A percentile compares a stretch with the other conserved stretches of the same genome.
Conservation (phyloP, 2,329 filamentous ascomycete species). For the Botryotinia convoluta region DNA sequence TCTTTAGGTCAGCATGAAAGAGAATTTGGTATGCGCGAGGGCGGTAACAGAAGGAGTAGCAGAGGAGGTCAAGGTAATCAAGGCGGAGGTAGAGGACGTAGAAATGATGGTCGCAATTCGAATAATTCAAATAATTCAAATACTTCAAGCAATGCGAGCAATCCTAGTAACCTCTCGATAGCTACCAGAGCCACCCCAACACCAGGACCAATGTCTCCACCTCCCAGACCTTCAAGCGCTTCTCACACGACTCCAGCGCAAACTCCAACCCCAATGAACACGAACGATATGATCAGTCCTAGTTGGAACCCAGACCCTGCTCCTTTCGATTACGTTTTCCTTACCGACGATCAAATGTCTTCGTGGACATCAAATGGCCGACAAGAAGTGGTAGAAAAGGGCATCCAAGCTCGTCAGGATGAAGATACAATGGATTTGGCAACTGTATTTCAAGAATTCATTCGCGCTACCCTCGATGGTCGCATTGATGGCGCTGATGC, state of each 20-base stretch:
- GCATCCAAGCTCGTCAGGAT: constrained; percentile 60
- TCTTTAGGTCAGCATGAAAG: constrained; percentile 57
- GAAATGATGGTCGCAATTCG: constrained; percentile 34
- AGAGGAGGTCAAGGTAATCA: constrained; percentile 44
- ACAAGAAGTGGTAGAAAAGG: constrained; percentile 63
- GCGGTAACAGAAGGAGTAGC: constrained; percentile 46
- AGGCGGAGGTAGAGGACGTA: constrained; percentile 33
- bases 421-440: constrained; percentile 68
- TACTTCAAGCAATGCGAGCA: constrained; percentile 32
- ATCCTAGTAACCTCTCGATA: constrained; percentile 33
- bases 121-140: constrained; percentile 15
- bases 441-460: constrained; percentile 79
- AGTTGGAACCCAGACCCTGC: constrained; percentile 34
- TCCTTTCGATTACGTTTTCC: constrained; percentile 67
- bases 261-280: constrained; percentile 28
- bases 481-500: constrained; percentile 66
- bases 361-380: constrained; percentile 68
- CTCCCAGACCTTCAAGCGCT: constrained; percentile 34
- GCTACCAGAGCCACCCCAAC: constrained; percentile 35
- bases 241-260: constrained; percentile 31
- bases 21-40: constrained; percentile 48
- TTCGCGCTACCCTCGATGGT: constrained; percentile 69
- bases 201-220: constrained; percentile 39
- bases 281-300: constrained; percentile 33
- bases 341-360: constrained; percentile 67